phyloP scores from a whole-genome alignment of 208 protist genomes.

The Leishmania aethiopica region DNA sequence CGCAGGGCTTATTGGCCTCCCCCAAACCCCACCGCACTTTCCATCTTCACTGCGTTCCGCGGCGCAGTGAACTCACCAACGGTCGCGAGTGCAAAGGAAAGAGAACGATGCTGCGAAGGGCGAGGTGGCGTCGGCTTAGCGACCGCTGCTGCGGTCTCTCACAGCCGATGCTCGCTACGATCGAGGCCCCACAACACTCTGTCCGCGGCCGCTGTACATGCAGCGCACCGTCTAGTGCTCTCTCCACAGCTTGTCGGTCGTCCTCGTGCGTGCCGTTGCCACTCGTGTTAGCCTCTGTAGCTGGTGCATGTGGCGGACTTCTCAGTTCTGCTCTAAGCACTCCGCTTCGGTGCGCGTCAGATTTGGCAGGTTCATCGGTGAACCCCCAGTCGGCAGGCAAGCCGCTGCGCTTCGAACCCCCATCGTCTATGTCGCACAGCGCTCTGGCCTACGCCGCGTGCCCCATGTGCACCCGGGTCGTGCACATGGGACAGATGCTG shows the following conservation, averaged over 20 bases:
- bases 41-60: too few species aligned
- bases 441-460: constrained; percentile 69
- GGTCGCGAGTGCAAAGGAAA: background rate
- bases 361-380: background rate
- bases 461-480: constrained; percentile 50
- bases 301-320: background rate
- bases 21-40: background rate
- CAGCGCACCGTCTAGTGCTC: background rate
- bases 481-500: constrained; percentile 74
- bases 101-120: constrained; percentile 1
- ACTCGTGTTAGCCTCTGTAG: background rate
- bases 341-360: background rate
- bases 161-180: background rate
- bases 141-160: background rate
- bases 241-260: background rate
- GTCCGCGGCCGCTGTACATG: background rate
- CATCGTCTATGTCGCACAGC: constrained; percentile 57
- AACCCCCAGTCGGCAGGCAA: background rate
- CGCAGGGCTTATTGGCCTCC: background rate
- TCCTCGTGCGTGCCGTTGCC: constrained; percentile 1
- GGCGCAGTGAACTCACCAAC: background rate
- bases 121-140: background rate
- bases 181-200: background rate
- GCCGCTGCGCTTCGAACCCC: constrained; percentile 41
- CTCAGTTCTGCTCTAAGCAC: background rate